Evolutionary conservation across 495 filamentous ascomycete genomes (phyloP).

Genomic region (Clavariopsis aquatica): DNA sequence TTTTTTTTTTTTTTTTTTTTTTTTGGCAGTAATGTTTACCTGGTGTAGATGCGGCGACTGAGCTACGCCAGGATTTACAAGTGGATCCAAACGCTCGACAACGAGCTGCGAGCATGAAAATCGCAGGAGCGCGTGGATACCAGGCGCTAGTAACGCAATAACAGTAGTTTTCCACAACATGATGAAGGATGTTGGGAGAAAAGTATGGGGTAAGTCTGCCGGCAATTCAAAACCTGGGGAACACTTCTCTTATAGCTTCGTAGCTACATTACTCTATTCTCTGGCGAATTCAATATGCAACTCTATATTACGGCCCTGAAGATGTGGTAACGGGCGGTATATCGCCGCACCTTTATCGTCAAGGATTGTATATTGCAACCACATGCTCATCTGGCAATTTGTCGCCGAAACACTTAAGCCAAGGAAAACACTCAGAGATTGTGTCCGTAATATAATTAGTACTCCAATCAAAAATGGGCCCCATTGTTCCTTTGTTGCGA

Average conservation of each 20-base stretch:
- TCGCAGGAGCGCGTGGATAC: slow-evolving; percentile 23
- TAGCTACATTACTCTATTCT: neutral
- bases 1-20: too few species aligned
- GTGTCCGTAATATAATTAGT: neutral
- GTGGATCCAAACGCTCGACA: slow-evolving; percentile 28
- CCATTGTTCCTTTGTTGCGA: neutral
- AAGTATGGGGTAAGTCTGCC: neutral
- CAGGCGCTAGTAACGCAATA: slow-evolving; percentile 14
- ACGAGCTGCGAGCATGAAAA: slow-evolving; percentile 32
- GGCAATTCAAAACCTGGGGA: neutral
- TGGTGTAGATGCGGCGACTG: slow-evolving; percentile 29
- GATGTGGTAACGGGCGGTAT: neutral
- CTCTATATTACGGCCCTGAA: neutral
- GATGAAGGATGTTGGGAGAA: neutral
- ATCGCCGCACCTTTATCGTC: slow-evolving; percentile 4
- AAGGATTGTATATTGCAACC: slow-evolving; percentile 8
- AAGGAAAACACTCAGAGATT: neutral
- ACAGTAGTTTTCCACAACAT: neutral
- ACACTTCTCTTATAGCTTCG: neutral
- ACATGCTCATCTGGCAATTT: neutral
- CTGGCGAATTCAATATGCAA: neutral
- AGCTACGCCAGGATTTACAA: slow-evolving; percentile 20
- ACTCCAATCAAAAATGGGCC: slow-evolving; percentile 8
- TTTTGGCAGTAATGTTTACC: neutral
- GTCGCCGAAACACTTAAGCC: neutral